A percentile compares a stretch with the other conserved stretches of the same genome.
Evolutionary conservation across 179 eudicot genomes (phyloP).

Genomic region (Beta macrorhiza): DNA sequence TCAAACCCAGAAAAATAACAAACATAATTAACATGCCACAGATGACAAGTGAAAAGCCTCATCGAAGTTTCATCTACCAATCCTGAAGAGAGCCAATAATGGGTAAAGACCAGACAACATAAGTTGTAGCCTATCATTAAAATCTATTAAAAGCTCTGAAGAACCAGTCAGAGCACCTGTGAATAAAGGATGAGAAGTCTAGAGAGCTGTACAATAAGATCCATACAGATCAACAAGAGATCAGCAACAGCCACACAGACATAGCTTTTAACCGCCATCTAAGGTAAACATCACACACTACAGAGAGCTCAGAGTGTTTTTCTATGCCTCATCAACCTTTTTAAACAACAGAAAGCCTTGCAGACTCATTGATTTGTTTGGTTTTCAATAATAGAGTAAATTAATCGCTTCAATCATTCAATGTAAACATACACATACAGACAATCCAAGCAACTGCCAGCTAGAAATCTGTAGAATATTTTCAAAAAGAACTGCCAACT

Average conservation of each 20-base stretch:
- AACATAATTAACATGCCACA: not conserved
- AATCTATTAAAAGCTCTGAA: too few relatives aligned
- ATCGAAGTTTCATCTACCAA: not conserved
- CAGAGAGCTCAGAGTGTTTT: not conserved
- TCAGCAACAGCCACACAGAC: not conserved
- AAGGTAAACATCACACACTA: not conserved
- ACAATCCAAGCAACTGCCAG: not conserved
- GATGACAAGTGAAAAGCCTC: not conserved
- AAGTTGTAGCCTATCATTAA: not conserved
- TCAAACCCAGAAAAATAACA: not conserved
- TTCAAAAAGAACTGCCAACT: not conserved
- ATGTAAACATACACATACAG: not conserved
- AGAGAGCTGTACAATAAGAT: not conserved
- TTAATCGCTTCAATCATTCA: not conserved
- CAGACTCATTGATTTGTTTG: not conserved
- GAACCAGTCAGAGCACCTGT: not conserved
- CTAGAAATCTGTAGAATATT: not conserved
- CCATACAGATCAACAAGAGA: not conserved
- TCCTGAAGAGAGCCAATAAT: not conserved
- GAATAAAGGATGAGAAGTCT: not conserved
- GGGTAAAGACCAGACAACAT: not conserved
- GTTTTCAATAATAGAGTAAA: not conserved
- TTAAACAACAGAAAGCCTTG: not conserved
- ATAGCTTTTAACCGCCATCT: not conserved
- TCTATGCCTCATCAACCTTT: not conserved